Evolutionary conservation across 495 filamentous ascomycete species (phyloP), one percentile per base, ranked within the genome.

Genomic region (Corynascus novoguineensis): DNA sequence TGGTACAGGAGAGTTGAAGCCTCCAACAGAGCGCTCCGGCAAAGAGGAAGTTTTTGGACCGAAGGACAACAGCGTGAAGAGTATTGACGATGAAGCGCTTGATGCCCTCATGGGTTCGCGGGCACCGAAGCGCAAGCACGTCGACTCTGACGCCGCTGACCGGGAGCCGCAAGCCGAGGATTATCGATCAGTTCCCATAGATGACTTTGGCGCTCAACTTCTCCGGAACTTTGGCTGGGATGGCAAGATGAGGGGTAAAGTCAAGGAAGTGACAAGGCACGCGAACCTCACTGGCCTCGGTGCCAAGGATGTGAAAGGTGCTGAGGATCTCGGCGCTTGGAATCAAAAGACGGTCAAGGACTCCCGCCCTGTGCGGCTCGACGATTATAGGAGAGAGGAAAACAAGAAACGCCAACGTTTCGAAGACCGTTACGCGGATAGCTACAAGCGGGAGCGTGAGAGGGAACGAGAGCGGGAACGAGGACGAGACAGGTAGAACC

Each of bases 141-240:
- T 76, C 10, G 86, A 88, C 64, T 77, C 91, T 38, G 76, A 79
- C 2, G 77, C 80, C n/a, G 84, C 89, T 0, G 90, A 91, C 0
- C 86, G 90, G 22, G 72, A 83, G 15, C 84, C 90, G 3, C 86
- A 81, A 0, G 73, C 93, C 22, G 89, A 90, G 44, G 89, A 92
- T 62, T 99, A 99, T 71, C 85, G 82, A 27, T 83, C 85, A 4
- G 81, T 96, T 11, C 92, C 95, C 0, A 89, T 97, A 34, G 93
- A 97, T 57, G 89, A 95, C 56, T 99, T 97, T 63, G 93, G 92
- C 31, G 85, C 88, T 22, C 89, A 89, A 3, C 72, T 97, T 49
- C 78, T 99, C 25, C 81, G 89, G 7, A 89, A 90, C 11, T 95
- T 96, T 84, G 93, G 93, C 5, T 97, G 92, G 92, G 89, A 96